These are phyloP conservation scores for Triticum turgidum DNA, from an alignment of 176 grass and related monocot species.

Conservation along the genomic window DNA sequence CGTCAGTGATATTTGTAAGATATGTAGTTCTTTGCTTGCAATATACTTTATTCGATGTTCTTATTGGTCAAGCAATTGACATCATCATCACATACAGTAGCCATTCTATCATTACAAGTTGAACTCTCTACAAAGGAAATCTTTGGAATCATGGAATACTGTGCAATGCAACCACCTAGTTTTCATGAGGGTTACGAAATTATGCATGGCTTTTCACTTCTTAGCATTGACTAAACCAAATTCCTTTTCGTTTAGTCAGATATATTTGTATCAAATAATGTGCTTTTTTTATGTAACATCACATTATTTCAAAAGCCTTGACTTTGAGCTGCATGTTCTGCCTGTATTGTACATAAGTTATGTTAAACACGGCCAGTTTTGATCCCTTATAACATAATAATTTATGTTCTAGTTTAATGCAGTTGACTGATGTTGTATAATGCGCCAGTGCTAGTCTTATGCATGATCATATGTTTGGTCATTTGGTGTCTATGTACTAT, in stretches of 20 bases:
- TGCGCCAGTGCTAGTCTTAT: background rate
- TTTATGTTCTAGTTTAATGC: background rate
- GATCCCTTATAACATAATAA: background rate
- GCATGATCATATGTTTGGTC: background rate
- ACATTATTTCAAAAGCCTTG: background rate
- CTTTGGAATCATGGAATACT: background rate
- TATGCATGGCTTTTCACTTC: background rate
- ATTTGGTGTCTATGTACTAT: background rate
- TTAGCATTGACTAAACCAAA: background rate
- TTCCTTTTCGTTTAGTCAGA: background rate
- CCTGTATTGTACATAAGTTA: background rate
- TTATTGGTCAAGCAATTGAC: background rate
- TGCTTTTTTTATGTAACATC: background rate
- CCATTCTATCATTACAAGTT: background rate
- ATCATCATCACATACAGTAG: background rate
- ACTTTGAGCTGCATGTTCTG: background rate
- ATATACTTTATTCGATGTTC: background rate
- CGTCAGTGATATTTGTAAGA: background rate
- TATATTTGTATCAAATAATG: background rate
- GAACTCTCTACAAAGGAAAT: background rate
- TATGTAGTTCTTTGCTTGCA: background rate
- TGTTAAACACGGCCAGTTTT: background rate
- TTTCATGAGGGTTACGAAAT: background rate
- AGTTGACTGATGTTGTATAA: background rate
- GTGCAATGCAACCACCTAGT: background rate